Evolutionary conservation across 768 basidiomycete genomes (phyloP), one percentile per base, ranked within the genome.

Genomic region (Naganishia randhawae): DNA sequence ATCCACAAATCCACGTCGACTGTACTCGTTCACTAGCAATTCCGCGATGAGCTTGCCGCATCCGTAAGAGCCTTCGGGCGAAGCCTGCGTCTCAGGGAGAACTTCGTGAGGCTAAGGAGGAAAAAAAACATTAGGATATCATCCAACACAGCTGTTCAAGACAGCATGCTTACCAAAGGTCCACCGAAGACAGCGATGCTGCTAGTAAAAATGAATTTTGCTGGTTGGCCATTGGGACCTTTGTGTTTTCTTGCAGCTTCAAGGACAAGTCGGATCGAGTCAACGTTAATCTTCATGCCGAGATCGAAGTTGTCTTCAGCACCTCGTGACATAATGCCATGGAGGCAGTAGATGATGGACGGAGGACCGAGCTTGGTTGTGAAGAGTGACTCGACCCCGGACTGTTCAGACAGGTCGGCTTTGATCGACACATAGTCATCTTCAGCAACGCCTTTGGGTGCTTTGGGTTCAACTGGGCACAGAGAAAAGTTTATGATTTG

Each of bases 151-250:
- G n/a, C 3, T 13, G 2, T 42, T 17, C n/a, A 42, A 61, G 11
- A 19, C 19, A 2, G 9, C 14, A 75, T 70, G 53, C 71, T 62
- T 57, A 69, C 71, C 29, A 69, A 53, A 31, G 84, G 84, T 6
- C 85, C 85, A 68, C 85, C 85, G 73, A 85, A 86, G 3, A 87
- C 85, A 22, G 86, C 86, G 22, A 86, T 77, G 1, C 84, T 85
- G 0, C 85, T 86, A 0, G 85, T 83, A 75, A 85, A 85, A 71
- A 87, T 82, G 79, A 86, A 85, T 70, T 84, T 85, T 72, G 85
- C 74, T 32, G 73, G 75, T 39, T 76, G 71, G 61, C 71, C 69
- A 31, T 72, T 72, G 19, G 71, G 62, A 0, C 71, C 68, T 9
- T 71, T 69, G 54, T 53, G 22, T 7, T 71, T 50, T 53, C 80